Conservation (phyloP, 768 basidiomycete species). For the Rhizopogon salebrosus region DNA sequence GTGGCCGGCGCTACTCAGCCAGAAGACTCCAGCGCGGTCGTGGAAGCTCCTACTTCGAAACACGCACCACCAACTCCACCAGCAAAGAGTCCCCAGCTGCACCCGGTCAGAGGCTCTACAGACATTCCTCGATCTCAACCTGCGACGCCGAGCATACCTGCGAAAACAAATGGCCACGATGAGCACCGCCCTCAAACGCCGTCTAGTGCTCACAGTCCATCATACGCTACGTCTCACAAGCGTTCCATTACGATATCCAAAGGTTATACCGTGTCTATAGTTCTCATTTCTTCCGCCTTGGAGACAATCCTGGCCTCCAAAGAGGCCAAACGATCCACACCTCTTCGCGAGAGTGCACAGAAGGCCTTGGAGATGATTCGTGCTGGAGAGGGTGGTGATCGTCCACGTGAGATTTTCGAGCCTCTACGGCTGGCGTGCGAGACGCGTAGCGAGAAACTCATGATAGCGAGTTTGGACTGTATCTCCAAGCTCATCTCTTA, state of each 20-base stretch:
- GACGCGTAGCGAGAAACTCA: conserved; percentile 86
- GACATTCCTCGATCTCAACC: not conserved
- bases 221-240: conserved; percentile 33
- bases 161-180: conserved; percentile 11
- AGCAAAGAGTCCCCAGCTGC: not conserved
- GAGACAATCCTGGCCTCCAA: conserved; percentile 83
- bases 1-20: not conserved
- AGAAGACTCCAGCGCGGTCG: not conserved
- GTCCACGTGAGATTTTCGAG: conserved; percentile 86
- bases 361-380: conserved; percentile 79
- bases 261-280: conserved; percentile 71
- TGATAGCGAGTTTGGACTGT: conserved; percentile 96
- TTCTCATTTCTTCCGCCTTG: conserved; percentile 78
- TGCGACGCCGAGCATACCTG: conserved; percentile 3
- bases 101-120: conserved; percentile 1
- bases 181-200: conserved; percentile 17
- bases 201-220: conserved; percentile 3
- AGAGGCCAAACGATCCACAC: conserved; percentile 77
- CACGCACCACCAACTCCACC: conserved; percentile 7
- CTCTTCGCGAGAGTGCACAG: conserved; percentile 80
- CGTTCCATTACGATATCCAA: conserved; percentile 59
- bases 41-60: not conserved
- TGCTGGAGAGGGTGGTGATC: conserved; percentile 66
- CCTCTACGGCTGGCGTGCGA: conserved; percentile 96
- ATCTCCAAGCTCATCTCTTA: conserved; percentile 97